Base-by-base conservation (phyloP, 2,329 filamentous ascomycete genomes). In the Fusarium sp. region DNA sequence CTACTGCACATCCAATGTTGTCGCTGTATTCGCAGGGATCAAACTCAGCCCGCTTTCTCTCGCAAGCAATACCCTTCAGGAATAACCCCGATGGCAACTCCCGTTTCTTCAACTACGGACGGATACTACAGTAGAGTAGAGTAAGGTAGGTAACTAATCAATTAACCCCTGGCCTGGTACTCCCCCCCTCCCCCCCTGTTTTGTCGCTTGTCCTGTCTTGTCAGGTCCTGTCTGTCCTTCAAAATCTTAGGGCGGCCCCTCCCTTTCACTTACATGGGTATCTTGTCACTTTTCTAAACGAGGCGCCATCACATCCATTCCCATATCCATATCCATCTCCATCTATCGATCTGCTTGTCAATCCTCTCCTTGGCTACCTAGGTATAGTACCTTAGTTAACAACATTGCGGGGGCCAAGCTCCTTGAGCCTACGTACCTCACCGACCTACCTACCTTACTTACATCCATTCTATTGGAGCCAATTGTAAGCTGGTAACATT, bases 11-110 rank as follows among this genome's bases (percentile, higher is more conserved):
- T 47, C 9, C 44, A 47, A 47, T 41, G 36, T 28, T 61, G 47
- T 54, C 55, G 34, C 52, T 68, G 26, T 59, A 60, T 26, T 55
- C 36, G 32, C 56, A 32, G 66, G 64, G 55, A 55, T 51, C 26
- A 54, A 42, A n/a, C 52, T 54, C 52, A 66, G 60, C 67, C 52
- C 66, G 47, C 64, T 60, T 54, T 71, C 57, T 50, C 41, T 74
- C 71, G 72, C 72, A 74, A 74, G 67, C 71, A 74, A 74, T 62
- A 56, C 72, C 72, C 67, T 74, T 64, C 48, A 64, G 70, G 47
- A 60, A 65, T 66, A 57, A 44, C 52, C 60, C 69, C 64, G 67
- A 69, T 55, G 56, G 58, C 51, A 72, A 51, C 67, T 59, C 67
- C 63, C 67, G 62, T 62, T 56, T 58, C 48, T 62, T 60, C 36